Base-by-base conservation (phyloP, 768 basidiomycete genomes). In the Psilocybe azurescens region DNA sequence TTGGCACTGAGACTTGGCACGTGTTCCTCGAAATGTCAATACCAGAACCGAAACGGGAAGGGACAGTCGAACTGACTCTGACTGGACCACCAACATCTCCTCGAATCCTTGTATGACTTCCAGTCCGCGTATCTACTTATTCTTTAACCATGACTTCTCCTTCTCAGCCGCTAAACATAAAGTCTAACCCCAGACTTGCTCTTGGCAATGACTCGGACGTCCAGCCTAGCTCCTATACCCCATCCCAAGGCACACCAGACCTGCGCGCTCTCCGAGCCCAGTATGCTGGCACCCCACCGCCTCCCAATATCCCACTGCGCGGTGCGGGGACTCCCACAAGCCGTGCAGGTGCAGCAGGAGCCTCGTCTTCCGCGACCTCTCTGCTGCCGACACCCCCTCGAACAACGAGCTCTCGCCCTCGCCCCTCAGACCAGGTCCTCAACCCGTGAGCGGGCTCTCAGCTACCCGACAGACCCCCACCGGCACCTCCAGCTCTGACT, bases 191-290 rank as follows among this genome's bases (percentile, higher is more conserved):
- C 24, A 48, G 66, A 44, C 63, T 65, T 11, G 38, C 61, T 11
- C 67, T 66, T 14, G n/a, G n/a, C n/a, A 59, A 59, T 24, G 72
- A 46, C 55, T 2, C 20, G 41, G 41, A 56, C 29, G 39, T 8
- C 11, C 56, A 57, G 41, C 24, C 56, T 70, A 69, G 68, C 8
- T 78, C 77, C 6, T 67, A 13, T 60, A 68, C 72, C n/a, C 65
- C 72, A 7, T 79, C 81, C 1, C 66, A 78, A 13, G 87, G 87
- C 48, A 89, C 90, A 18, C 89, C 91, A 5, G 86, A 89, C 67
- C 74, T 90, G 59, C 83, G 85, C 33, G 77, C 80, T 16, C 76
- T 91, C 16, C 85, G 90, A 2, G 86, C 88, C 18, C 86, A 86
- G 60, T 91, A 89, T 67, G 69, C 76, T 5, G 85, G 84, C n/a